phyloP scores from a whole-genome alignment of 805 yeast genomes.

The Wickerhamomyces chambardii region DNA sequence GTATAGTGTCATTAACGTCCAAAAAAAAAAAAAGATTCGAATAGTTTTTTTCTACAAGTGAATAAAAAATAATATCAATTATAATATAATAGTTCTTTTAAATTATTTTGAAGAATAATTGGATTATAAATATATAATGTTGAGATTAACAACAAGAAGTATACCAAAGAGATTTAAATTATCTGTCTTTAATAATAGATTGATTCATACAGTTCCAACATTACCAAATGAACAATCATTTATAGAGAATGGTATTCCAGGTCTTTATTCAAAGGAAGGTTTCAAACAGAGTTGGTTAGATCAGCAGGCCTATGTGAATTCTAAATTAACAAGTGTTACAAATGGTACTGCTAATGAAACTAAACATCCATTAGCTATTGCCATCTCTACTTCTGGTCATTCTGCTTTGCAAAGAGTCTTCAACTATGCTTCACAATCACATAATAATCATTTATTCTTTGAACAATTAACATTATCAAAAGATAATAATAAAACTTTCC shows the following conservation, averaged over 20 bases:
- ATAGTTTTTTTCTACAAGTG: too few species aligned
- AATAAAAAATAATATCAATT: too few species aligned
- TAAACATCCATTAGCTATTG: conserved; percentile 63
- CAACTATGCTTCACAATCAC: conserved; percentile 86
- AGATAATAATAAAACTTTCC: conserved; percentile 5
- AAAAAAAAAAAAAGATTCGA: too few species aligned
- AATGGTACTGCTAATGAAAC: conserved; percentile 77
- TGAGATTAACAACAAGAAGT: background rate
- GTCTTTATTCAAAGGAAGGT: conserved; percentile 57
- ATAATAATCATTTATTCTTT: conserved; percentile 86
- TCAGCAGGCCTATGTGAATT: conserved; percentile 59
- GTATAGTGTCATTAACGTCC: too few species aligned
- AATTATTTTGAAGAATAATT: too few species aligned
- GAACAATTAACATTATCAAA: conserved; percentile 36
- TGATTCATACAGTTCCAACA: conserved; percentile 57
- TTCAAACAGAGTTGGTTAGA: conserved; percentile 74
- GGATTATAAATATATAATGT: background rate
- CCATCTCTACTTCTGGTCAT: conserved; percentile 56
- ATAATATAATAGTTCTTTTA: too few species aligned
- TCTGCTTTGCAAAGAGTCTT: conserved; percentile 61
- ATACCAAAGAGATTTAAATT: too few species aligned
- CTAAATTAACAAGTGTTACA: conserved; percentile 53
- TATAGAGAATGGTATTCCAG: conserved; percentile 43
- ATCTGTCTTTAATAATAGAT: conserved; percentile 12
- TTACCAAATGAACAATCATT: conserved; percentile 32